phyloP scores from a whole-genome alignment of 192 early-diverging fungal genomes.

The Rhizoclosmatium globosum region DNA sequence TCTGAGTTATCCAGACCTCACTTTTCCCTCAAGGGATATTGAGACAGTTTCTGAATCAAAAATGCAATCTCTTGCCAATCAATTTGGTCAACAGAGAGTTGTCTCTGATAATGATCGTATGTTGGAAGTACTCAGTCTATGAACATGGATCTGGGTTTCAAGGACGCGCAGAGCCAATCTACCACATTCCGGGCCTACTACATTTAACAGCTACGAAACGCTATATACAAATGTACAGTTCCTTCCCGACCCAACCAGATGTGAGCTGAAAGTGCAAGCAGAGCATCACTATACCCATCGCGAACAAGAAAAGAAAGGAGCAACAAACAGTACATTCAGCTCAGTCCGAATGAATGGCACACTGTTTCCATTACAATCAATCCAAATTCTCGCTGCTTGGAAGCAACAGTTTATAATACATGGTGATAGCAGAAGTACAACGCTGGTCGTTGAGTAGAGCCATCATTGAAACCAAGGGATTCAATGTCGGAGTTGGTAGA shows the following conservation, averaged over 20 bases:
- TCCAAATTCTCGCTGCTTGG: background rate
- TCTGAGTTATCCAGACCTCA: too few species aligned
- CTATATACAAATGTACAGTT: too few species aligned
- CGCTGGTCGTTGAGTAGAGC: background rate
- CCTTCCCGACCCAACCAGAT: slow-evolving; percentile 10
- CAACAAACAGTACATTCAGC: background rate
- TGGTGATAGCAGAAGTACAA: background rate
- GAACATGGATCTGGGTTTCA: too few species aligned
- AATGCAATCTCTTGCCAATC: too few species aligned
- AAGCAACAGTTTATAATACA: background rate
- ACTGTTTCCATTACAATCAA: background rate
- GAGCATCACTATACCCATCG: background rate
- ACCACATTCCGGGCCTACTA: too few species aligned
- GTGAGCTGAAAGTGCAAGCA: slow-evolving; percentile 2
- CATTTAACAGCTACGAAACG: too few species aligned
- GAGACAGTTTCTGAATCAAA: too few species aligned
- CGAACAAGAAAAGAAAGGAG: background rate
- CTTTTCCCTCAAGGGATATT: too few species aligned
- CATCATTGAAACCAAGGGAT: background rate
- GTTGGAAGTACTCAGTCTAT: too few species aligned
- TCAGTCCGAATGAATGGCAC: slow-evolving; percentile 2
- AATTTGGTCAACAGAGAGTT: too few species aligned
- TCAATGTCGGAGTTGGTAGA: slow-evolving; percentile 5
- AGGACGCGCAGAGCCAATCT: too few species aligned
- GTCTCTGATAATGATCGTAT: too few species aligned